Conservation (phyloP, 75 land plant species). For the Adiantum capillusveneris region DNA sequence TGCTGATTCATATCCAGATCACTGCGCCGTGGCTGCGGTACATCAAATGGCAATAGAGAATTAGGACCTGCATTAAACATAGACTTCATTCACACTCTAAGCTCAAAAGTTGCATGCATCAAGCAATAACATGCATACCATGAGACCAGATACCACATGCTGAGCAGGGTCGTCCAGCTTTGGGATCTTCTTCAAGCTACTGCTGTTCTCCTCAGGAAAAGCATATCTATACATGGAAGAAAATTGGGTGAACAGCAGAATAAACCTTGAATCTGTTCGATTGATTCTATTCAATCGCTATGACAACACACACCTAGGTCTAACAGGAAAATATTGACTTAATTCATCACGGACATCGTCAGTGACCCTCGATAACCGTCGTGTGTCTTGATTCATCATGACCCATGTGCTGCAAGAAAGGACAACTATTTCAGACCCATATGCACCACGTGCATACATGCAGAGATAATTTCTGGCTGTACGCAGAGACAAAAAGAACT, state of each 20-base stretch:
- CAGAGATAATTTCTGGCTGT: background rate
- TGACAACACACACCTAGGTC: conserved; percentile 62
- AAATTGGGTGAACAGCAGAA: background rate
- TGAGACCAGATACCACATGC: conserved; percentile 43
- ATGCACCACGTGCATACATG: background rate
- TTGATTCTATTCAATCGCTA: no score
- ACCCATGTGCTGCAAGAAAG: conserved; percentile 94
- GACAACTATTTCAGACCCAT: no score
- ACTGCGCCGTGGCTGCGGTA: conserved; percentile 68
- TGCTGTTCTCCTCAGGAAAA: conserved; percentile 61
- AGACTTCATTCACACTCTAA: no score
- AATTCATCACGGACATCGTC: conserved; percentile 73
- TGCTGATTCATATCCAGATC: conserved; percentile 98
- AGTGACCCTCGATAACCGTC: conserved; percentile 70
- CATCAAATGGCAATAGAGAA: background rate
- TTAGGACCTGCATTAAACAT: no score
- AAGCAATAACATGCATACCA: conserved; percentile 32
- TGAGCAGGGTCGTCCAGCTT: conserved; percentile 67
- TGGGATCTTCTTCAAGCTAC: conserved; percentile 59
- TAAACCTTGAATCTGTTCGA: no score
- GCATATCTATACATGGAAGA: conserved; percentile 39
- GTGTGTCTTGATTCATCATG: conserved; percentile 92
- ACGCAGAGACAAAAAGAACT: no score
- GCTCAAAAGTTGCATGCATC: background rate
- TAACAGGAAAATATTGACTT: conserved; percentile 38